phyloP scores from a whole-genome alignment of 345 rosid species.

The Hirschfeldia incana region DNA sequence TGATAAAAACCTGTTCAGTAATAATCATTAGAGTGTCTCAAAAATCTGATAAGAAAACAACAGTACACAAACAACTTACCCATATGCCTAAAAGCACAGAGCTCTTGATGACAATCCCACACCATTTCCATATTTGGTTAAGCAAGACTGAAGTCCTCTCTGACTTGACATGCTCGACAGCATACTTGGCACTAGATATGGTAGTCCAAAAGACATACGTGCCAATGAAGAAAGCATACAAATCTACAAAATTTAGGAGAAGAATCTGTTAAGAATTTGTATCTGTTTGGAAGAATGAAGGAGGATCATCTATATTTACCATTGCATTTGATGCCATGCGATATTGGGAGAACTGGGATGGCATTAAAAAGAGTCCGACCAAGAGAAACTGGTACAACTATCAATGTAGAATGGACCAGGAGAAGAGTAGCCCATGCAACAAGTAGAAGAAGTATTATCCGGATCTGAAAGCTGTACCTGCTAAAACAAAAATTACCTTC shows the following conservation, averaged over 20 bases:
- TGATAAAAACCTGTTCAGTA: constrained; percentile 68
- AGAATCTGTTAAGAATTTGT: not conserved
- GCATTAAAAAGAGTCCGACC: constrained; percentile 92
- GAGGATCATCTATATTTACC: not conserved
- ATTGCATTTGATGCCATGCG: not conserved
- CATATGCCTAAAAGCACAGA: constrained; percentile 80
- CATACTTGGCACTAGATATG: constrained; percentile 83
- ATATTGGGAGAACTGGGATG: constrained; percentile 86
- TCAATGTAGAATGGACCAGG: constrained; percentile 83
- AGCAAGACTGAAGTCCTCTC: constrained; percentile 70
- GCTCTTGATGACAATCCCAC: constrained; percentile 83
- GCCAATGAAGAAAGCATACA: constrained; percentile 91
- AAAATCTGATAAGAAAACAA: not conserved
- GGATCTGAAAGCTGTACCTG: constrained; percentile 82
- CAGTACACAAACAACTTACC: constrained; percentile 47
- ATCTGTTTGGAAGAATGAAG: not conserved
- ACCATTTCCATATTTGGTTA: constrained; percentile 79
- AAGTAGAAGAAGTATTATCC: constrained; percentile 80
- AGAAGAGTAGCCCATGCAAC: constrained; percentile 97
- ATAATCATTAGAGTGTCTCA: not conserved
- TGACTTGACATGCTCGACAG: constrained; percentile 69
- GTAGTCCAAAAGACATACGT: constrained; percentile 92
- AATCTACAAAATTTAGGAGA: constrained; percentile 47
- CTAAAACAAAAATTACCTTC: constrained; percentile 32
- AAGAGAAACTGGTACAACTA: constrained; percentile 83